A percentile compares a stretch with the other conserved stretches of the same genome.
phyloP scores from a whole-genome alignment of 2,329 filamentous ascomycete genomes.

The Neurospora crassa region DNA sequence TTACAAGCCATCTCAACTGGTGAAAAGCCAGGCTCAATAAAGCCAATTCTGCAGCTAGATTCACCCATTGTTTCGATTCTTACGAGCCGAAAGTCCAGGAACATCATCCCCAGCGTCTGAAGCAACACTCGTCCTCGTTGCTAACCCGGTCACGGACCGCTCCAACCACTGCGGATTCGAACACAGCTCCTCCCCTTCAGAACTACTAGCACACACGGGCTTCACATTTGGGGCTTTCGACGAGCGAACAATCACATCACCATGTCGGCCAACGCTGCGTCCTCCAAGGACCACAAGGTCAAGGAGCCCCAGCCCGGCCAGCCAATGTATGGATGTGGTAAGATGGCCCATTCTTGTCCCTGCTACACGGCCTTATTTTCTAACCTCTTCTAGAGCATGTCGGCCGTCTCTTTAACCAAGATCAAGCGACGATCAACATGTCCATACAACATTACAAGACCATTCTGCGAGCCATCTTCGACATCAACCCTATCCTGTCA shows the following conservation, averaged over 20 bases:
- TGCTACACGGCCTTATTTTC: constrained; percentile 14
- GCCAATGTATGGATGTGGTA: constrained; percentile 57
- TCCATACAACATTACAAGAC: constrained; percentile 64
- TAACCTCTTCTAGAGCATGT: constrained; percentile 53
- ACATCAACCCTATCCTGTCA: constrained; percentile 52
- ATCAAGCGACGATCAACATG: constrained; percentile 55
- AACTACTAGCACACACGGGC: background rate
- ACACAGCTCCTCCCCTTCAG: background rate
- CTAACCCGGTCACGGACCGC: background rate
- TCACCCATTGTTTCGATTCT: background rate
- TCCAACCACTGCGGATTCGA: background rate
- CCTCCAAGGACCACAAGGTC: constrained; percentile 48
- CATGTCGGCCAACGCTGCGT: constrained; percentile 39
- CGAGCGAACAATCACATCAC: background rate
- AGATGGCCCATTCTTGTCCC: constrained; percentile 18
- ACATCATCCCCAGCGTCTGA: background rate
- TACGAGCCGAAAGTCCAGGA: background rate
- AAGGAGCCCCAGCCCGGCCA: constrained; percentile 49
- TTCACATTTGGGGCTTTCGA: background rate
- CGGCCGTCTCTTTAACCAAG: constrained; percentile 53
- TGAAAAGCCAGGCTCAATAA: background rate
- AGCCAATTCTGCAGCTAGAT: background rate
- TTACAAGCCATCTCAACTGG: background rate
- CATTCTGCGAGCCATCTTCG: constrained; percentile 61
- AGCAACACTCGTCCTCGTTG: background rate